These are phyloP conservation scores for Alternaria novae-zelandiae DNA, from an alignment of 2,329 filamentous ascomycete species.

Conservation along the genomic window DNA sequence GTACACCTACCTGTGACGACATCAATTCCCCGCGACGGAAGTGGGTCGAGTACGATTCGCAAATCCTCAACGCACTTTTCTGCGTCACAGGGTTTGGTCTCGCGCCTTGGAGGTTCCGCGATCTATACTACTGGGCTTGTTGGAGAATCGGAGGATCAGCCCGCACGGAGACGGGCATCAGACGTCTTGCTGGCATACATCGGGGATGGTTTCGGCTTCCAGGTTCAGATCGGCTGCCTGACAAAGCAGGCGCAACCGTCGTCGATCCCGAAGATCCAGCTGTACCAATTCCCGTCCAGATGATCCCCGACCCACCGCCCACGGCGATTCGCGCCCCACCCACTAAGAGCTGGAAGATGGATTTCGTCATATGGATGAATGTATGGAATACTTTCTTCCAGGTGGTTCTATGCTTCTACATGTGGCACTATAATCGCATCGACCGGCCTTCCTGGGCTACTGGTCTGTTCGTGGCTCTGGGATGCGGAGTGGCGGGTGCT, in stretches of 20 bases:
- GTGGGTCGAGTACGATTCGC: conserved; percentile 86
- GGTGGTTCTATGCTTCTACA: conserved; percentile 73
- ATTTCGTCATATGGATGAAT: conserved; percentile 80
- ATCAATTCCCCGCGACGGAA: conserved; percentile 77
- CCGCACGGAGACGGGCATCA: conserved; percentile 59
- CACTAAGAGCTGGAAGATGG: conserved; percentile 76
- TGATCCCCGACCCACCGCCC: conserved; percentile 70
- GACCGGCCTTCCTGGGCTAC: conserved; percentile 80
- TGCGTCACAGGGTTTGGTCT: conserved; percentile 86
- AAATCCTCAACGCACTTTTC: conserved; percentile 84
- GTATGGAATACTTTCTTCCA: conserved; percentile 82
- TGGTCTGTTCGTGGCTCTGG: conserved; percentile 77
- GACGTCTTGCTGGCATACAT: conserved; percentile 76
- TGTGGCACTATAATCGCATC: conserved; percentile 81
- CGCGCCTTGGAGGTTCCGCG: conserved; percentile 82
- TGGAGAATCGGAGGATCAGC: conserved; percentile 63
- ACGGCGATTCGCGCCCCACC: conserved; percentile 73
- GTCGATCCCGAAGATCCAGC: conserved; percentile 50
- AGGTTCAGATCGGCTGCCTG: conserved; percentile 65
- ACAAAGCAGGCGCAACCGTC: conserved; percentile 27
- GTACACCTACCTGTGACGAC: conserved; percentile 71
- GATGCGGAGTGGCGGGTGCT: conserved; percentile 70
- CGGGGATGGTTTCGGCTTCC: conserved; percentile 76
- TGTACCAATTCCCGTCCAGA: conserved; percentile 69
- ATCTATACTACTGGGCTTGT: conserved; percentile 74